These are phyloP conservation scores for Hericium rajendrae DNA, from an alignment of 768 basidiomycete genomes.

Conservation along the genomic window DNA sequence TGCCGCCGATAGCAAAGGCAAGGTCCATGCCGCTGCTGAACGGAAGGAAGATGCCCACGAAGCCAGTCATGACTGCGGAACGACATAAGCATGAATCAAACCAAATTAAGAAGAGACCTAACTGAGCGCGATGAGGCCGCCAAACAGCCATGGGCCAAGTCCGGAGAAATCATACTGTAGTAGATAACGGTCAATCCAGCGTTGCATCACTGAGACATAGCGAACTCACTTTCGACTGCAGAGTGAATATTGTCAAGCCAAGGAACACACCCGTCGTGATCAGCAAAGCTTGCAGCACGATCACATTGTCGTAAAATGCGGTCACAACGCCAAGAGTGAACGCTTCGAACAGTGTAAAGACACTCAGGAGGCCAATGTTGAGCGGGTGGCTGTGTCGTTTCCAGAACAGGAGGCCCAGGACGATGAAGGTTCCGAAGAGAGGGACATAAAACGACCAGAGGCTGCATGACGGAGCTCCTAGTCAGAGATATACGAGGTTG, in stretches of 20 bases:
- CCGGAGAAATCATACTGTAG: conserved; percentile 86
- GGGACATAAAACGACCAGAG: conserved; percentile 75
- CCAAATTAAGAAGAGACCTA: conserved; percentile 17
- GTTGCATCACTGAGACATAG: not conserved
- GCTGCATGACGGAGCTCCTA: conserved; percentile 25
- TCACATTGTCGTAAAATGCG: conserved; percentile 58
- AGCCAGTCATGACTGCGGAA: conserved; percentile 58
- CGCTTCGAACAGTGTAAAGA: conserved; percentile 88
- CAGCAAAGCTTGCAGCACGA: conserved; percentile 84
- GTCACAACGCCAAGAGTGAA: conserved; percentile 82
- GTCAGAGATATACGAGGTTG: not conserved
- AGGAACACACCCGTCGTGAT: conserved; percentile 91
- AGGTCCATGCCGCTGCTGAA: conserved; percentile 78
- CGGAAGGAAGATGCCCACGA: conserved; percentile 81
- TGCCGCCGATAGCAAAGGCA: conserved; percentile 67
- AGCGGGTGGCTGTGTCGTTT: conserved; percentile 86
- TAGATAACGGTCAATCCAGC: not conserved
- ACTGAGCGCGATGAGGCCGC: conserved; percentile 72
- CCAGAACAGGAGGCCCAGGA: conserved; percentile 78
- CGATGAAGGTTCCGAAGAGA: conserved; percentile 68
- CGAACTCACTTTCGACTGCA: conserved; percentile 77
- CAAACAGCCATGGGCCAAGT: conserved; percentile 87
- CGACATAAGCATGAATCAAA: not conserved
- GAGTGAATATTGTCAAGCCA: conserved; percentile 88
- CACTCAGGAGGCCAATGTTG: conserved; percentile 76